Percentiles rank a stretch among this genome's conserved stretches.
Evolutionary conservation across 176 grass and related monocot species (phyloP).

Genomic region (Pharus latifolius): DNA sequence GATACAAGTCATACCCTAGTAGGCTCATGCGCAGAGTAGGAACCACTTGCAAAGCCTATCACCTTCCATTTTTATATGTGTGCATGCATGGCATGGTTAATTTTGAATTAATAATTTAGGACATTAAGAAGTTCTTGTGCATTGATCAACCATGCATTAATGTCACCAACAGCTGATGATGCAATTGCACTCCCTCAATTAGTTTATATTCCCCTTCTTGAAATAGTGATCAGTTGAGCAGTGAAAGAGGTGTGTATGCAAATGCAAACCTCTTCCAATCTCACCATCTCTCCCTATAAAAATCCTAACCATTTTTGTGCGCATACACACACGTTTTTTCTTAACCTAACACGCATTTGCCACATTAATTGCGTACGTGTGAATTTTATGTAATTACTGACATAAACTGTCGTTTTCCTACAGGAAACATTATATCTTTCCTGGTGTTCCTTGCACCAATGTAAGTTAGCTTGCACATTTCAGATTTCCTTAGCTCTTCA

Average conservation of each 20-base stretch:
- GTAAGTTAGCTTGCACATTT: constrained; percentile 22
- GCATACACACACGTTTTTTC: no score
- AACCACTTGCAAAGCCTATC: neutral
- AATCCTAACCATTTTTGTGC: no score
- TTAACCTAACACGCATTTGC: no score
- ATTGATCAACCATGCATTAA: neutral
- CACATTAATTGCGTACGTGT: no score
- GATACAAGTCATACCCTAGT: neutral
- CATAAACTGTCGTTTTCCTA: neutral
- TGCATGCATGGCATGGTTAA: constrained; percentile 2
- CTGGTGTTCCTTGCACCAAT: constrained; percentile 78
- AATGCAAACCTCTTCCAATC: neutral
- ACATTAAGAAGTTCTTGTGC: neutral
- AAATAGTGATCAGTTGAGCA: constrained; percentile 35
- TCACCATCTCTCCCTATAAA: no score
- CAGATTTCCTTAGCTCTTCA: neutral
- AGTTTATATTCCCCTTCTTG: neutral
- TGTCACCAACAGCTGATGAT: neutral
- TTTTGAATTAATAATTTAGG: neutral
- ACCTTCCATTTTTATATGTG: constrained; percentile 3
- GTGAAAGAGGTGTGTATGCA: constrained; percentile 19
- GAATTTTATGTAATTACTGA: neutral
- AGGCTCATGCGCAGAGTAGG: neutral
- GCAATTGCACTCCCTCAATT: neutral
- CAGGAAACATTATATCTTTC: constrained; percentile 89